Base-by-base conservation (phyloP, 2,329 filamentous ascomycete species). In the Furcasterigmium furcatum region DNA sequence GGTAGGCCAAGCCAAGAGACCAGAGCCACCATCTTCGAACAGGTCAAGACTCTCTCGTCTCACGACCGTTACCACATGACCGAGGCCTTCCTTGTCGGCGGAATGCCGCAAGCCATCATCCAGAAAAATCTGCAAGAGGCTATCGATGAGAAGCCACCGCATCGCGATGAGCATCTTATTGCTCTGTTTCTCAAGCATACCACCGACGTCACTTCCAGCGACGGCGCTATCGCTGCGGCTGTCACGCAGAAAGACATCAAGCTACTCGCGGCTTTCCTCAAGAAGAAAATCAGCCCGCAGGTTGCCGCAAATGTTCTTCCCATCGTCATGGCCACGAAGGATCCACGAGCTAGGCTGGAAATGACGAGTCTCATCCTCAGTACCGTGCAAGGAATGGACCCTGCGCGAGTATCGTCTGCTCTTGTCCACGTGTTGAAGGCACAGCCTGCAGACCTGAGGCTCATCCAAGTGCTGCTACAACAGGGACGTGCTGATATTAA, bases 401-500 rank as follows among this genome's bases (percentile, higher is more conserved):
- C 67, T 0, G 57, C 62, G 3, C 66, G 76, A 38, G 63, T 77
- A 13, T 67, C 70, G 3, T 54, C 58, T 7, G 71, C 73, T 4
- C 55, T 81, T 21, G 58, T 70, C 5, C 57, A 62, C 13, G 63
- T 68, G 0, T 52, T 82, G 16, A 61, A 65, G 10, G 63, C 68
- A 38, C 70, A 64, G 21, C 72, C 74, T 0, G 64, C 74, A 0
- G 79, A 84, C 44, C 67, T 74, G 55, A 65, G 68, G 12, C 64
- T 82, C 3, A 57, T 80, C 2, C 62, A 62, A 5, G 58, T 76
- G 8, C 61, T 83, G 3, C 57, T 82, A 3, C 67, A 75, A 21
- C 65, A 73, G 21, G 78, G 78, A 0, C 67, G 68, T 19, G 77
- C 74, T 3, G 75, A 82, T 46, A 60, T 80, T 45, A 82, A 82